A percentile compares a stretch with the other conserved stretches of the same genome.
phyloP scores from a whole-genome alignment of 495 filamentous ascomycete species.

The Pseudevernia furfuracea region DNA sequence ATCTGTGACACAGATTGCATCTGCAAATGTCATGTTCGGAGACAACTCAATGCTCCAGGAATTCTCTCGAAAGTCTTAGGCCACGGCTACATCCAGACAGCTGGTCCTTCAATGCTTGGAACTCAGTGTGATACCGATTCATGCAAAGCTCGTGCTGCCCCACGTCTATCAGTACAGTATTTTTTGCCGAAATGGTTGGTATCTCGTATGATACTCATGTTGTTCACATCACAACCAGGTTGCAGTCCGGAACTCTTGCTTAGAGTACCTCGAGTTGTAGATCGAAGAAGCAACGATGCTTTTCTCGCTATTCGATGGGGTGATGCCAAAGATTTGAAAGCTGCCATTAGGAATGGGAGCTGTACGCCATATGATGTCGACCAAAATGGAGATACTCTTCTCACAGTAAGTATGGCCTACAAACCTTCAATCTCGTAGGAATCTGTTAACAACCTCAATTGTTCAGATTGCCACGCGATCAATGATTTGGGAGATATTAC shows the following conservation, averaged over 20 bases:
- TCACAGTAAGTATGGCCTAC: neutral
- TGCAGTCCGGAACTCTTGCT: conserved; percentile 10
- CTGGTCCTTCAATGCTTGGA: neutral
- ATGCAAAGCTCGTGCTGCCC: neutral
- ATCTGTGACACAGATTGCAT: neutral
- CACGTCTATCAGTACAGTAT: neutral
- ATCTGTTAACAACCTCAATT: neutral
- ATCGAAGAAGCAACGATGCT: neutral
- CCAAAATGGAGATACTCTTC: neutral
- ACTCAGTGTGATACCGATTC: neutral
- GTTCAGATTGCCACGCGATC: neutral
- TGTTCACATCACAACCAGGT: neutral
- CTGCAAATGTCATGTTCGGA: neutral
- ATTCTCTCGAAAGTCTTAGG: neutral
- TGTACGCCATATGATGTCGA: conserved; percentile 2
- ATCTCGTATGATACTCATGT: conserved; percentile 8
- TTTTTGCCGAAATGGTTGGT: conserved; percentile 3
- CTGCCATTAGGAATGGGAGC: neutral
- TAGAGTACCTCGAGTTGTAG: neutral
- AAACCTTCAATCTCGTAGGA: neutral
- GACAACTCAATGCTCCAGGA: neutral
- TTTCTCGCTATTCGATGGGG: rapidly evolving
- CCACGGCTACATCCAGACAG: neutral
- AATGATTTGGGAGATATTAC: neutral
- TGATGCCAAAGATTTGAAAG: neutral